phyloP scores from a whole-genome alignment of 1,139 yeast species.

The Meyerozyma sp. region DNA sequence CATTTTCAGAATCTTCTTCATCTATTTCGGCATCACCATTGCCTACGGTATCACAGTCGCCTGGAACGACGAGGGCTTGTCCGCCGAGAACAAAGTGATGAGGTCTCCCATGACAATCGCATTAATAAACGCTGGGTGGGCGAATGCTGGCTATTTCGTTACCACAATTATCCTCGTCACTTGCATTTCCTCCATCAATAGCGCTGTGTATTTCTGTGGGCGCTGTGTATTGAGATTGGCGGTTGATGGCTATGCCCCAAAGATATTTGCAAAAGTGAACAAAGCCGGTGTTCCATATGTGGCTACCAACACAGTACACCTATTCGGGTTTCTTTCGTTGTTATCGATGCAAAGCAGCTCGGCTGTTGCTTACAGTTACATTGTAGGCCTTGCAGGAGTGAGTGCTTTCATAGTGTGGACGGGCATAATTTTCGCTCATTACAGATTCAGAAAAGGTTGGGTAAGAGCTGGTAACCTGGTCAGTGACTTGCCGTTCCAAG shows the following conservation, averaged over 20 bases:
- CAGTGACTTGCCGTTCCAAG: not conserved
- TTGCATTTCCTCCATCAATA: constrained; percentile 1
- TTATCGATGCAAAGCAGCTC: constrained; percentile 55
- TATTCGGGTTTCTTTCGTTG: constrained; percentile 55
- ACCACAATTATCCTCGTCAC: not conserved
- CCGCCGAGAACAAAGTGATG: constrained; percentile 2
- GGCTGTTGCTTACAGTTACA: constrained; percentile 55
- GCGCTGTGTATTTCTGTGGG: not conserved
- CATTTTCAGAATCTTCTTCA: not conserved
- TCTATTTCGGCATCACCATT: not conserved
- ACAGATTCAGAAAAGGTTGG: constrained; percentile 48
- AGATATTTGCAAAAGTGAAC: constrained; percentile 7
- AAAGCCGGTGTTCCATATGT: constrained; percentile 9
- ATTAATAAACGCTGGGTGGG: constrained; percentile 4
- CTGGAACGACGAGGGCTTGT: not conserved
- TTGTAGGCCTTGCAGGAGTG: constrained; percentile 66
- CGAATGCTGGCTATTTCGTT: constrained; percentile 2
- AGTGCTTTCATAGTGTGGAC: constrained; percentile 68
- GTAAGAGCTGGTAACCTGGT: not conserved
- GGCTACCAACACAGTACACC: constrained; percentile 9
- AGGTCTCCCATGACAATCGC: constrained; percentile 9
- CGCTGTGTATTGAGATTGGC: constrained; percentile 1
- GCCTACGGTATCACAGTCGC: not conserved
- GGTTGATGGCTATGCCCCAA: constrained; percentile 5
- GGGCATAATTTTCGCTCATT: constrained; percentile 37